Evolutionary conservation across 2,329 filamentous ascomycete genomes (phyloP).

Genomic region (Neonectria coccinea): DNA sequence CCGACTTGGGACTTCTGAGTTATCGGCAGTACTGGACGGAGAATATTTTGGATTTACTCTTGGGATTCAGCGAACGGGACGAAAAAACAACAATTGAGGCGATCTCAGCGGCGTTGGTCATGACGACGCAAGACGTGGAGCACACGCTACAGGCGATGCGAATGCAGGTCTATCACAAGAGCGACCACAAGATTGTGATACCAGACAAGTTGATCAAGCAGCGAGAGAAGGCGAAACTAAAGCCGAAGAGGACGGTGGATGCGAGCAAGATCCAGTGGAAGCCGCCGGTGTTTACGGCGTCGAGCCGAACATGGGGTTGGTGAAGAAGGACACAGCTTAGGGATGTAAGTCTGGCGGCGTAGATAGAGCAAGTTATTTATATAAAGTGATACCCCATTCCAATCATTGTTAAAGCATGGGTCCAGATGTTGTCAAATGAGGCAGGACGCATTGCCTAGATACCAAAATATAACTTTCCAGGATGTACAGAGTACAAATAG

Average conservation of each 20-base stretch:
- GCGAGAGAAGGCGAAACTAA: slow-evolving; percentile 82
- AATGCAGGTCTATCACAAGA: slow-evolving; percentile 96
- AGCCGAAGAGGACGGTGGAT: slow-evolving; percentile 82
- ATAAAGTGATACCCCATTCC: slow-evolving; percentile 38
- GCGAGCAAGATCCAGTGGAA: slow-evolving; percentile 90
- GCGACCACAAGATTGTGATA: slow-evolving; percentile 95
- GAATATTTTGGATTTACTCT: slow-evolving; percentile 87
- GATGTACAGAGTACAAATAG: no score
- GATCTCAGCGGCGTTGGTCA: slow-evolving; percentile 81
- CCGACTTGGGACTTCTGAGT: slow-evolving; percentile 90
- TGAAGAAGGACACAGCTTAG: slow-evolving; percentile 55
- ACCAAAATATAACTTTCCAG: neutral
- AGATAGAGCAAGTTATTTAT: slow-evolving; percentile 12
- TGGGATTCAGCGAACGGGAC: slow-evolving; percentile 75
- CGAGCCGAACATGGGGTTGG: slow-evolving; percentile 95
- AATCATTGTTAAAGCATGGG: neutral
- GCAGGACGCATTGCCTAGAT: neutral
- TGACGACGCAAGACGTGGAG: slow-evolving; percentile 98
- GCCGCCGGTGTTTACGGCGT: slow-evolving; percentile 92
- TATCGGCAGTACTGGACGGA: slow-evolving; percentile 99
- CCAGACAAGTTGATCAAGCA: slow-evolving; percentile 85
- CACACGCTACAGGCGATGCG: slow-evolving; percentile 93
- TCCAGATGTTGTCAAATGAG: neutral
- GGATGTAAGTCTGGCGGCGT: neutral
- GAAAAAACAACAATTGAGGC: slow-evolving; percentile 87